phyloP scores from a whole-genome alignment of 768 basidiomycete genomes.

The Podaxis mareebaensis region DNA sequence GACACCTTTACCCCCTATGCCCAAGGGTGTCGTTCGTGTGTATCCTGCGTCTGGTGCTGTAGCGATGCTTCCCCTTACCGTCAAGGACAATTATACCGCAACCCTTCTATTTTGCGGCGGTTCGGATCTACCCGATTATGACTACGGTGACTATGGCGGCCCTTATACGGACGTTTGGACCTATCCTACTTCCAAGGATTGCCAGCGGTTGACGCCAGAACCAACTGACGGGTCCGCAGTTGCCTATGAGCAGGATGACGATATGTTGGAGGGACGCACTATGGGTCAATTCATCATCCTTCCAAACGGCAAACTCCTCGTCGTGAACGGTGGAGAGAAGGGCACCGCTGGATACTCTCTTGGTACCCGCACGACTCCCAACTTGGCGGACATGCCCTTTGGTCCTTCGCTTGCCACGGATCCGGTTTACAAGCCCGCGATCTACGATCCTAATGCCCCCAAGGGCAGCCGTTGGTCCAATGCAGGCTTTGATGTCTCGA shows the following conservation, averaged over 20 bases:
- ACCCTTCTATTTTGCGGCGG: slow-evolving; percentile 86
- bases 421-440: slow-evolving; percentile 64
- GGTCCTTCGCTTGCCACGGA: slow-evolving; percentile 66
- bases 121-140: slow-evolving; percentile 49
- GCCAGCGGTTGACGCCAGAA: background rate
- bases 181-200: background rate
- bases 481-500: slow-evolving; percentile 51
- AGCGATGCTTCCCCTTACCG: slow-evolving; percentile 77
- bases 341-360: slow-evolving; percentile 63
- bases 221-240: background rate
- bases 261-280: slow-evolving; percentile 61
- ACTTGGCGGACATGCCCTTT: slow-evolving; percentile 61
- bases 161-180: background rate
- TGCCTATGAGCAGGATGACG: slow-evolving; percentile 65
- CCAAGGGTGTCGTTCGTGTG: slow-evolving; percentile 57
- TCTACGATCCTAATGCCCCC: slow-evolving; percentile 69
- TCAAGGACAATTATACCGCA: slow-evolving; percentile 80
- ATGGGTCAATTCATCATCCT: slow-evolving; percentile 76
- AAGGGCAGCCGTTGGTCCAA: slow-evolving; percentile 65
- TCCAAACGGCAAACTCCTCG: slow-evolving; percentile 67
- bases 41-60: slow-evolving; percentile 79
- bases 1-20: slow-evolving; percentile 59
- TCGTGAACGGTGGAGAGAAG: slow-evolving; percentile 52
- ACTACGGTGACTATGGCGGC: slow-evolving; percentile 31
- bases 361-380: slow-evolving; percentile 51